Evolutionary conservation across 805 yeast species (phyloP).

Genomic region (Babjeviella inositovora): DNA sequence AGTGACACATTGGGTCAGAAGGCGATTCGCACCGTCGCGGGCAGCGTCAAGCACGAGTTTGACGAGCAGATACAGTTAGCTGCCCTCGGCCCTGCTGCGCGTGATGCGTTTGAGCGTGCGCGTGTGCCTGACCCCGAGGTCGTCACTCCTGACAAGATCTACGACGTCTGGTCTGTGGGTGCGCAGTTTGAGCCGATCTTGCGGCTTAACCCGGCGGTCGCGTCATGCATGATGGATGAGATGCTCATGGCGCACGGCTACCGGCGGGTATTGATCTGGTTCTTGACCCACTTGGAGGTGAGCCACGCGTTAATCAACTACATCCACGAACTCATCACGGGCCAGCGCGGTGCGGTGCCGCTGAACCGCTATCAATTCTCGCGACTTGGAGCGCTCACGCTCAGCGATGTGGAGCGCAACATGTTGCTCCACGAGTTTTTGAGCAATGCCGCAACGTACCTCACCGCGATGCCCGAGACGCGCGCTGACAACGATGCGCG

Average conservation of each 20-base stretch:
- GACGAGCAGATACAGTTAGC: constrained; percentile 9
- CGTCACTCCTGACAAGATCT: constrained; percentile 33
- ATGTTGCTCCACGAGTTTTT: constrained; percentile 62
- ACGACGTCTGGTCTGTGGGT: constrained; percentile 24
- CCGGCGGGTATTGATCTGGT: constrained; percentile 52
- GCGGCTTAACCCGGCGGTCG: constrained; percentile 30
- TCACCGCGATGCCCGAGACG: constrained; percentile 11
- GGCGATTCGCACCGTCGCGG: constrained; percentile 32
- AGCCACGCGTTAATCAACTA: constrained; percentile 43
- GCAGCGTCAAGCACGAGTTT: constrained; percentile 27
- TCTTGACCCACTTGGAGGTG: constrained; percentile 42
- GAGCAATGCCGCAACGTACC: constrained; percentile 29
- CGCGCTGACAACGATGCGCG: constrained; percentile 6
- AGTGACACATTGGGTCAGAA: constrained; percentile 15
- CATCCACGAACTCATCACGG: constrained; percentile 41
- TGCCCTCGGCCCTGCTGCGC: constrained; percentile 8
- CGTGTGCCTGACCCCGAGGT: constrained; percentile 8
- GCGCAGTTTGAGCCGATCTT: constrained; percentile 34
- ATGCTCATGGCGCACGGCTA: constrained; percentile 53
- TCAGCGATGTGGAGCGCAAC: constrained; percentile 43
- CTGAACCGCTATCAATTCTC: constrained; percentile 23
- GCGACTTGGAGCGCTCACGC: constrained; percentile 33
- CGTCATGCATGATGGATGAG: constrained; percentile 49
- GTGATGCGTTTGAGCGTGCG: constrained; percentile 6
- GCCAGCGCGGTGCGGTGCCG: constrained; percentile 28